A percentile compares a stretch with the other conserved stretches of the same genome.
These are phyloP conservation scores for Pontederia paniculata DNA, from an alignment of 176 grass and related monocot genomes.

Conservation along the genomic window DNA sequence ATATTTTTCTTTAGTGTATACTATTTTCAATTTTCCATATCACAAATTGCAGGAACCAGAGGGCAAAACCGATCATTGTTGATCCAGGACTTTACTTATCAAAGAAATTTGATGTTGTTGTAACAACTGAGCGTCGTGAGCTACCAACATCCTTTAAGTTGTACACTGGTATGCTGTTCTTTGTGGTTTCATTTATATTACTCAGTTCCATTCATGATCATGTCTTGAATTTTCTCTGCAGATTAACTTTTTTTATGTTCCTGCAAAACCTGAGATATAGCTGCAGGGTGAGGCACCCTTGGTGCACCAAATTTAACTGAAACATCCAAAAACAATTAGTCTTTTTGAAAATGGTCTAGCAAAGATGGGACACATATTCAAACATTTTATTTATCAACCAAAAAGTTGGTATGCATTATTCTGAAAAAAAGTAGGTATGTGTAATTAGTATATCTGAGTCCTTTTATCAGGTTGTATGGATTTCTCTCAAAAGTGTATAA, in stretches of 20 bases:
- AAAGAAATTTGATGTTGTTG: constrained; percentile 78
- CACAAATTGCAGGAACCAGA: constrained; percentile 36
- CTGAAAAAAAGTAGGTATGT: too few relatives aligned
- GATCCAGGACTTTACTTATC: constrained; percentile 91
- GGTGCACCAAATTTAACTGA: too few relatives aligned
- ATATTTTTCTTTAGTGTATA: constrained; percentile 7
- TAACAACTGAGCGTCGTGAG: constrained; percentile 59
- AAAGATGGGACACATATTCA: neutral
- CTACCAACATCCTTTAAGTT: constrained; percentile 87
- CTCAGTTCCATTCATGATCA: neutral
- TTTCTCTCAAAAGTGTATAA: too few relatives aligned
- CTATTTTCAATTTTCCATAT: neutral
- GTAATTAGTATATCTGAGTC: too few relatives aligned
- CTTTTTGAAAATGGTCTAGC: too few relatives aligned
- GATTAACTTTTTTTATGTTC: too few relatives aligned
- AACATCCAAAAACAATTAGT: too few relatives aligned
- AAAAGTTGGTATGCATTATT: too few relatives aligned
- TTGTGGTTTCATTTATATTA: neutral
- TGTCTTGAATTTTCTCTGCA: neutral
- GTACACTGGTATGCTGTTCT: constrained; percentile 51
- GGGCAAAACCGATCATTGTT: constrained; percentile 74
- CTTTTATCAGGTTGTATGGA: too few relatives aligned
- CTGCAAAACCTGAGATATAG: too few relatives aligned
- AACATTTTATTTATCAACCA: too few relatives aligned
- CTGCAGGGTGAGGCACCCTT: too few relatives aligned